Base-by-base conservation (phyloP, 176 grass and related monocot genomes). In the Neostapfia colusana region DNA sequence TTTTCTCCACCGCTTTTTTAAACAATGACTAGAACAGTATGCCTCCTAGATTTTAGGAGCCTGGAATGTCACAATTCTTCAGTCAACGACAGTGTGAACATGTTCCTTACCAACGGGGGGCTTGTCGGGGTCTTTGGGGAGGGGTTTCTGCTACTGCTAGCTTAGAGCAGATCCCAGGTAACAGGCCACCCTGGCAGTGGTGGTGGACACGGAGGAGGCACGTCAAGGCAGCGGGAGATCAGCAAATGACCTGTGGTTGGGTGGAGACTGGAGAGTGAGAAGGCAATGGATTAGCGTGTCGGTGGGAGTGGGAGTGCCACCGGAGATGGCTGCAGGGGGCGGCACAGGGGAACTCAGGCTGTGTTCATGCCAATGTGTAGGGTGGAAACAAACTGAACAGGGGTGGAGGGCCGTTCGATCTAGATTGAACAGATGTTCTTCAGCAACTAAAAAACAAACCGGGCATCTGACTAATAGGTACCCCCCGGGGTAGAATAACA, bases 21-120 rank as follows among this genome's bases (percentile, higher is more conserved):
- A n/a, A 91, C 95, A 8, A 99, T 86, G 17, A 51, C 4, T 77
- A 99, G 95, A 55, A 89, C 95, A 90, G 17, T 51, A 16, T 95
- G 95, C 95, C 48, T 20, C 48, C 17, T 51, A 51, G 17, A 51
- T 20, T 20, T 20, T 51, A 51, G 48, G 48, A 13, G 11, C 48
- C 48, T 51, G 48, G 3, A 48, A 48, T 5, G 13, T 51, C 16
- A 51, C 95, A 20, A 51, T 20, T 51, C 48, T 51, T 51, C 17
- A 6, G 17, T 51, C 48, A 1, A 51, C 17, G 15, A 51, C 6
- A 3, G 48, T 20, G 17, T 51, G 17, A 79, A 51, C 16, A 51
- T 2, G 20, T 23, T 21, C 20, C 20, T 54, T 21, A 21, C 51
- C 51, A 54, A 54, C 0, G 6, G 16, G 51, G 43, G 77, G 48